These are phyloP conservation scores for Exophiala oligosperma DNA, from an alignment of 2,329 filamentous ascomycete species.

Conservation along the genomic window DNA sequence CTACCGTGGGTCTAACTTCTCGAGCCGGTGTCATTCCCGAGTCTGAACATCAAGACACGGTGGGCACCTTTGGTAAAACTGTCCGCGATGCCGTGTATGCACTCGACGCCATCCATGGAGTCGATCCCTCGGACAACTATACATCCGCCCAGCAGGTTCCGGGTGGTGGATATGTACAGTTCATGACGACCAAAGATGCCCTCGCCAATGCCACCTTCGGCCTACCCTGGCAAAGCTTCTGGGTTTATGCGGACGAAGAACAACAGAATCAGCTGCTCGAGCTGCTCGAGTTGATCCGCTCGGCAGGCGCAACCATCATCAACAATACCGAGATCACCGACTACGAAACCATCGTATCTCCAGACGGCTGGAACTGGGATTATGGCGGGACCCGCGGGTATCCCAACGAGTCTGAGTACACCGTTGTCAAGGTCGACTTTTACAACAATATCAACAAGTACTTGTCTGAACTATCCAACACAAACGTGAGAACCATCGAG, in stretches of 20 bases:
- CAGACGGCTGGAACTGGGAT: slow-evolving; percentile 73
- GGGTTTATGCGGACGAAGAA: slow-evolving; percentile 59
- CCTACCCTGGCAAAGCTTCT: slow-evolving; percentile 71
- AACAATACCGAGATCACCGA: slow-evolving; percentile 69
- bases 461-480: slow-evolving; percentile 63
- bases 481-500: slow-evolving; percentile 58
- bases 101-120: slow-evolving; percentile 67
- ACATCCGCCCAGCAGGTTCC: slow-evolving; percentile 62
- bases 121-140: slow-evolving; percentile 65
- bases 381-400: slow-evolving; percentile 53
- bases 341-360: slow-evolving; percentile 62
- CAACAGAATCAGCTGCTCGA: slow-evolving; percentile 57
- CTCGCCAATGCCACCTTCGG: slow-evolving; percentile 67
- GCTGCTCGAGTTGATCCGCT: slow-evolving; percentile 55
- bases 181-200: slow-evolving; percentile 53
- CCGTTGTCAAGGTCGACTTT: slow-evolving; percentile 67
- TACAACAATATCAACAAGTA: slow-evolving; percentile 65
- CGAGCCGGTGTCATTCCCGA: slow-evolving; percentile 65
- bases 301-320: slow-evolving; percentile 65
- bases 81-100: slow-evolving; percentile 68
- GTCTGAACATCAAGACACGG: slow-evolving; percentile 65
- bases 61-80: slow-evolving; percentile 67
- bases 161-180: slow-evolving; percentile 56
- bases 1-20: slow-evolving; percentile 72
- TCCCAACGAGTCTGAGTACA: slow-evolving; percentile 73